A percentile compares a stretch with the other conserved stretches of the same genome.
These are phyloP conservation scores for Platismatia glauca DNA, from an alignment of 495 filamentous ascomycete species.

Conservation along the genomic window DNA sequence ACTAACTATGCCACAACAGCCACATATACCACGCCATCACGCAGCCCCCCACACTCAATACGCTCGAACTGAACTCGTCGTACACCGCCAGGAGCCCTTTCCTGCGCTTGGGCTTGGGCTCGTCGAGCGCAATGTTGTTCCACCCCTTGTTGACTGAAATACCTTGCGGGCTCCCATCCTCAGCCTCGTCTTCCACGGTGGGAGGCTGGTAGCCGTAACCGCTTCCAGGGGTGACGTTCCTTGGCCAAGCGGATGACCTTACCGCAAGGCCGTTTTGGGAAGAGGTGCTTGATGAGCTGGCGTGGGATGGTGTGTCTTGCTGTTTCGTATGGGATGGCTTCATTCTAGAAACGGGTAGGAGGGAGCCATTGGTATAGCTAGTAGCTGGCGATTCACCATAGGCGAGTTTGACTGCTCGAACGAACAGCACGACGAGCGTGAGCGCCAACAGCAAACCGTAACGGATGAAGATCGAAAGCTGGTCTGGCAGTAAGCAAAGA, in stretches of 20 bases:
- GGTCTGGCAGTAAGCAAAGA: conserved; percentile 84
- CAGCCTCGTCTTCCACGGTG: conserved; percentile 9
- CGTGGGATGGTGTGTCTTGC: conserved; percentile 16
- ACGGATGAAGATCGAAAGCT: conserved; percentile 69
- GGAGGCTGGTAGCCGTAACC: conserved; percentile 16
- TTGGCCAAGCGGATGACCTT: conserved; percentile 23
- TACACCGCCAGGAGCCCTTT: conserved; percentile 18
- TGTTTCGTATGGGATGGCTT: conserved; percentile 23
- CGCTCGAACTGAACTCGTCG: conserved; percentile 25
- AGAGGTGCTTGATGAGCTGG: conserved; percentile 14
- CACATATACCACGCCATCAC: conserved; percentile 44
- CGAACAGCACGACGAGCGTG: conserved; percentile 49
- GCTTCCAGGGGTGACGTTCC: conserved; percentile 23
- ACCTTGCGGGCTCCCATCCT: conserved; percentile 1
- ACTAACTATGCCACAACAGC: conserved; percentile 45
- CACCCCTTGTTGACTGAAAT: conserved; percentile 5
- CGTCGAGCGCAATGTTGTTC: conserved; percentile 19
- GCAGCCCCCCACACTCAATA: conserved; percentile 36
- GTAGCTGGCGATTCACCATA: neutral
- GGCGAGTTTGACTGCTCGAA: conserved; percentile 50
- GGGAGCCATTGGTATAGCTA: conserved; percentile 1
- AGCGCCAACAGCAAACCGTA: conserved; percentile 57
- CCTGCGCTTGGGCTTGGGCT: conserved; percentile 17
- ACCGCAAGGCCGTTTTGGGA: conserved; percentile 19
- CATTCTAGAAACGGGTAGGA: conserved; percentile 2